Percentiles rank a stretch among this genome's conserved stretches.
Evolutionary conservation across 768 basidiomycete genomes (phyloP).

Genomic region (Xerocomus brunneocitrinus): DNA sequence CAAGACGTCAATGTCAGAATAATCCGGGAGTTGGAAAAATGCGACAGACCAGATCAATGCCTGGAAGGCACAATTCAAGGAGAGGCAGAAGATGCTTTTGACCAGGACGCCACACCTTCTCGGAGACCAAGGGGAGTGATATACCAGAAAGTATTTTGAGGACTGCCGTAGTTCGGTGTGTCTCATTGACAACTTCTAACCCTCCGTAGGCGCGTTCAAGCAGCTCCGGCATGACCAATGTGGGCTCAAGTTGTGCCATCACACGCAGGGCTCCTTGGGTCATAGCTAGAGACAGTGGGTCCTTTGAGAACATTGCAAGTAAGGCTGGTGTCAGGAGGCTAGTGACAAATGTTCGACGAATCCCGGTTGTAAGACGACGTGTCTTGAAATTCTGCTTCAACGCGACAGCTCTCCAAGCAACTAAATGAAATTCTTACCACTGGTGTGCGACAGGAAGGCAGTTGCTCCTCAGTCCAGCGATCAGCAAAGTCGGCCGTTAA

Average conservation of each 20-base stretch:
- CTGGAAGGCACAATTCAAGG: constrained; percentile 84
- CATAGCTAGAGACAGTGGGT: constrained; percentile 72
- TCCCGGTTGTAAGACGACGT: constrained; percentile 73
- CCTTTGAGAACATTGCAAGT: constrained; percentile 88
- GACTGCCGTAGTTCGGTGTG: constrained; percentile 89
- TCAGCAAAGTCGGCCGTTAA: constrained; percentile 73
- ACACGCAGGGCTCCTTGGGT: constrained; percentile 76
- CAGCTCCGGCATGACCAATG: constrained; percentile 83
- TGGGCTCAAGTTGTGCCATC: constrained; percentile 77
- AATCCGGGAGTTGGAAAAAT: not conserved
- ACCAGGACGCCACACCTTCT: constrained; percentile 77
- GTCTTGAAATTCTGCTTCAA: constrained; percentile 36
- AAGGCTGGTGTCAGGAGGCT: constrained; percentile 82
- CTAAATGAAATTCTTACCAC: constrained; percentile 34
- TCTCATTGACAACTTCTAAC: constrained; percentile 92
- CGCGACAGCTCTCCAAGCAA: not conserved
- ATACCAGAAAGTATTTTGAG: constrained; percentile 79
- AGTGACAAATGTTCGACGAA: constrained; percentile 78
- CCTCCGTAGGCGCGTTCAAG: constrained; percentile 89
- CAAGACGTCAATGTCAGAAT: not conserved
- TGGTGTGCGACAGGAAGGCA: constrained; percentile 74
- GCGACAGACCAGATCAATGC: constrained; percentile 74
- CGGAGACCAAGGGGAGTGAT: constrained; percentile 69
- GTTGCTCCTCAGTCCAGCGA: constrained; percentile 76
- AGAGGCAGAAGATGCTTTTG: constrained; percentile 86